Evolutionary conservation across 139 green algal species (phyloP), one percentile per base, ranked within the genome.

Genomic region (Chlamydomonas sphaeroides): DNA sequence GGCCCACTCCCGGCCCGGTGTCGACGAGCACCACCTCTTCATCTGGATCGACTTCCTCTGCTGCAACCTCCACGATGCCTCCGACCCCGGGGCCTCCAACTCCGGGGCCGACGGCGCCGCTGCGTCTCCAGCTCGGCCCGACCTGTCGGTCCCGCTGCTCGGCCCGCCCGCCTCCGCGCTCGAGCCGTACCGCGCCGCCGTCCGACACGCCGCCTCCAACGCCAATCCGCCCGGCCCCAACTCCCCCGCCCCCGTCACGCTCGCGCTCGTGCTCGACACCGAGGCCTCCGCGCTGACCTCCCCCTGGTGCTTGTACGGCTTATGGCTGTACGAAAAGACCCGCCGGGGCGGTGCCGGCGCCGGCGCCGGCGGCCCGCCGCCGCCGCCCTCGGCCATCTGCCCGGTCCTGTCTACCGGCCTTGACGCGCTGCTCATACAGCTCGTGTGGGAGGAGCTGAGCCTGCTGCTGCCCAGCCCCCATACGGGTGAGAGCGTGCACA

Each of bases 381-480:
- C 61, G n/a, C 2, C 7, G 61, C 63, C 33, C 14, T 11, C 63
- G 18, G 63, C 63, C 33, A 2, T 74, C 8, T 5, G 30, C 20
- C 42, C 62, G 32, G n/a, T 82, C 5, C 73, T 61, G 10, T 20
- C 23, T 0, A 61, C 38, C 1, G 42, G 63, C 10, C 11, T 72
- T 7, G 75, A 82, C 62, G 75, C 68, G 20, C n/a, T 82, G 23
- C 62, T 51, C 38, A 30, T 56, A 7, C 75, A 82, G 61, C 62
- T 82, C 5, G 75, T 48, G 32, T 82, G 75, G 75, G 75, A 82
- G 75, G 32, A 82, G 11, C 61, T 82, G 23, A 82, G 75, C 75
- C 62, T 82, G 42, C 62, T 72, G 26, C 20, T n/a, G 33, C 2
- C 5, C 1, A 45, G 42, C 5, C 41, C 32, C 21, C 41, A 72